These are phyloP conservation scores for Eremothecium cymbalariae DNA, from an alignment of 1,139 yeast species.

Conservation along the genomic window DNA sequence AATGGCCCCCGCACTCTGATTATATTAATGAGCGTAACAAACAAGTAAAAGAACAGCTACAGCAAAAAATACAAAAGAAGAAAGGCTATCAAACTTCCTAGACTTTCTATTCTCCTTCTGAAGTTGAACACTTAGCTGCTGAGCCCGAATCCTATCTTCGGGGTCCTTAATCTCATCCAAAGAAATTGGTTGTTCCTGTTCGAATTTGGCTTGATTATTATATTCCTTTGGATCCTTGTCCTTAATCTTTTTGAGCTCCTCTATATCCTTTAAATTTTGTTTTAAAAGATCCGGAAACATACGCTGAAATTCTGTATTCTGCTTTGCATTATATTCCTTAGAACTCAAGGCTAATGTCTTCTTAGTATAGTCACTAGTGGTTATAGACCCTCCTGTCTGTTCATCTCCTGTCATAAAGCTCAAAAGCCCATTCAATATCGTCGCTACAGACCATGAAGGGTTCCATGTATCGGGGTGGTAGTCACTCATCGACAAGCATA, in stretches of 20 bases:
- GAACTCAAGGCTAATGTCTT: conserved; percentile 45
- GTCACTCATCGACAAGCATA: conserved; percentile 85
- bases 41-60: too few relatives aligned
- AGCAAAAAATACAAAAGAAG: too few relatives aligned
- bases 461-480: conserved; percentile 93
- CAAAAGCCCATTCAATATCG: conserved; percentile 73
- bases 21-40: too few relatives aligned
- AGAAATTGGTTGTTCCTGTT: conserved; percentile 26
- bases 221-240: conserved; percentile 3
- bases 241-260: conserved; percentile 16
- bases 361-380: conserved; percentile 44
- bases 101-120: too few relatives aligned
- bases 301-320: conserved; percentile 42
- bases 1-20: too few relatives aligned
- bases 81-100: too few relatives aligned
- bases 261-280: conserved; percentile 35
- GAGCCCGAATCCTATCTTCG: conserved; percentile 41
- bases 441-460: conserved; percentile 89
- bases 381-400: conserved; percentile 50
- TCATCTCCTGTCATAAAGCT: conserved; percentile 74
- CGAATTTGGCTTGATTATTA: conserved; percentile 4
- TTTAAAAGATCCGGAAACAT: conserved; percentile 65
- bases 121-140: conserved; percentile 13
- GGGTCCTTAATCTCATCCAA: conserved; percentile 37
- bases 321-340: conserved; percentile 52